These are phyloP conservation scores for Hemisphaericaspora nanyangensis DNA, from an alignment of 805 yeast species.

Conservation along the genomic window DNA sequence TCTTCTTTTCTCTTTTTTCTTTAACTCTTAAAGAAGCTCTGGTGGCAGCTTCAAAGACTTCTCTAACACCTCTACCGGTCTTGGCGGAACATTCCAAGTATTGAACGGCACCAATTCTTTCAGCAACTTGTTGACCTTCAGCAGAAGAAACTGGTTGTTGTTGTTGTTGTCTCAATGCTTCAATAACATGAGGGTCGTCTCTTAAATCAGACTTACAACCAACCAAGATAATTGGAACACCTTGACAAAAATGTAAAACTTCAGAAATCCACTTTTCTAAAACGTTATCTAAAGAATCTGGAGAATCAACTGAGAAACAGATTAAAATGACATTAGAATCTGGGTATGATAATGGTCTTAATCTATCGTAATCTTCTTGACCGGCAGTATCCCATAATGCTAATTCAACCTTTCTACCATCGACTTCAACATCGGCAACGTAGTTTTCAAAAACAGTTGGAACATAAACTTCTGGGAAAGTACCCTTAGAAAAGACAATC, in stretches of 20 bases:
- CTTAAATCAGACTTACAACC: constrained; percentile 91
- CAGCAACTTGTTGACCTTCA: constrained; percentile 85
- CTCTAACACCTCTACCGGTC: constrained; percentile 87
- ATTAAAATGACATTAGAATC: constrained; percentile 88
- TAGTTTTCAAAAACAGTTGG: constrained; percentile 97
- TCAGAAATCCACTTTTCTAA: constrained; percentile 96
- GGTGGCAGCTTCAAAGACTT: constrained; percentile 89
- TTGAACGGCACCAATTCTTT: constrained; percentile 81
- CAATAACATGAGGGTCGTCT: constrained; percentile 74
- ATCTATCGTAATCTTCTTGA: constrained; percentile 94
- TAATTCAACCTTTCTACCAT: constrained; percentile 67
- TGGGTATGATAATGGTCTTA: constrained; percentile 88
- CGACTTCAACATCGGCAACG: constrained; percentile 85
- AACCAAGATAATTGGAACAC: constrained; percentile 87
- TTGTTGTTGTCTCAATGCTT: constrained; percentile 66
- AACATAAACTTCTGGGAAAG: constrained; percentile 91
- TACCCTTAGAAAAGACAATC: constrained; percentile 78
- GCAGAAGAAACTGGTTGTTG: constrained; percentile 77
- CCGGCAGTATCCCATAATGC: constrained; percentile 99
- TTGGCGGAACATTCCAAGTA: constrained; percentile 92
- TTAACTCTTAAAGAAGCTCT: constrained; percentile 79
- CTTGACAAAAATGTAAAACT: constrained; percentile 90
- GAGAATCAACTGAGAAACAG: constrained; percentile 87
- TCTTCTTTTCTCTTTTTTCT: constrained; percentile 56
- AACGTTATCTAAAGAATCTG: constrained; percentile 89